Evolutionary conservation across 2,329 filamentous ascomycete genomes (phyloP), one percentile per base, ranked within the genome.

Genomic region (Stagonosporopsis chrysanthemi): DNA sequence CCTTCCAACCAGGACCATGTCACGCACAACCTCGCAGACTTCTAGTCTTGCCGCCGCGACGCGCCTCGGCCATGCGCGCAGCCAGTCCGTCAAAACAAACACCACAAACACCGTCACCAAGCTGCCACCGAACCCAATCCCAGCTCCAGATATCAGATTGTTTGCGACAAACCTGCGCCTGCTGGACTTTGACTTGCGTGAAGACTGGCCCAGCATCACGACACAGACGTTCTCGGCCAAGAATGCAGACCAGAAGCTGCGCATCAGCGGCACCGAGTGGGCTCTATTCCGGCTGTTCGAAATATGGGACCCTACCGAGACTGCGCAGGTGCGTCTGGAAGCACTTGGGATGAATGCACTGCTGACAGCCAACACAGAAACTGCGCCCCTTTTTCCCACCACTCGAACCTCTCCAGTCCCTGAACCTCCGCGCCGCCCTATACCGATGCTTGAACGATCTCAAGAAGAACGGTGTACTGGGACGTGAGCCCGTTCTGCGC

Each of bases 331-430:
- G 82, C 38, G 58, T 44, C 42, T 50, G 51, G 33, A 42, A 6
- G 41, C 2, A 19, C 28, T 14, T 19, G 33, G 14, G 19, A 45
- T 1, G 12, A 9, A 29, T 48, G 38, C 11, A 15, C 17, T 8
- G 39, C 53, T 62, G 28, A 67, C 33, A 5, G 11, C 3, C 6
- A 4, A 6, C 9, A 14, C 47, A 94, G 90, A 97, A 95, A 83
- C 83, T 98, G 9, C 88, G 89, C 56, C 91, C 92, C 0, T 95
- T 94, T 80, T 98, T 96, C 71, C 95, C 95, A 15, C 91, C 95
- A 0, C 83, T 91, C 63, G 93, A 97, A 68, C 92, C 94, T 35
- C 83, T 96, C 43, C 93, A 97, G 76, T 97, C 93, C 6, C 82
- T 96, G 66, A 97, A 96, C 73, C 84, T 99, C 6, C 91, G 95